phyloP scores from a whole-genome alignment of 164 flowering plant species.

The Umbellularia californica region DNA sequence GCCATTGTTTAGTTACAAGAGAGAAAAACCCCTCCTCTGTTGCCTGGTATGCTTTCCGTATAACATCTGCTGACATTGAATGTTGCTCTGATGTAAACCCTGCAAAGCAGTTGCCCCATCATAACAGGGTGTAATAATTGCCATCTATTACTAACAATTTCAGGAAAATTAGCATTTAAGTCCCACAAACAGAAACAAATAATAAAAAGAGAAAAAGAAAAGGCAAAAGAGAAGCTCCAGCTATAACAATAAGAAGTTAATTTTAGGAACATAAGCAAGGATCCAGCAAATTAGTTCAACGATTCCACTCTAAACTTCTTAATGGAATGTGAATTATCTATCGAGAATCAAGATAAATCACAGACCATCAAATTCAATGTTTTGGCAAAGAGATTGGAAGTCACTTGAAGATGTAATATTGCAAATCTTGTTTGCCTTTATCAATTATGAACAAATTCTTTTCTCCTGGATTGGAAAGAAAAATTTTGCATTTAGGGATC shows the following conservation, averaged over 20 bases:
- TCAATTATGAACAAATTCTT: no score
- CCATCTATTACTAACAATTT: background rate
- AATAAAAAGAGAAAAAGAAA: background rate
- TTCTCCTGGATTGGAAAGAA: no score
- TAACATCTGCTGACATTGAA: conserved; percentile 64
- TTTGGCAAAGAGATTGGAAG: no score
- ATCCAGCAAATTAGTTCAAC: no score
- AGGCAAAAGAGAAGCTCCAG: background rate
- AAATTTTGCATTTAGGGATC: no score
- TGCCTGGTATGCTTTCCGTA: conserved; percentile 69
- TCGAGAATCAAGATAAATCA: background rate
- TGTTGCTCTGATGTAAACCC: conserved; percentile 65
- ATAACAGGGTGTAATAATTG: background rate
- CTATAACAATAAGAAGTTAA: background rate
- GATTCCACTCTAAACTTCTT: background rate
- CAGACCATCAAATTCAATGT: background rate
- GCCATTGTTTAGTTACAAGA: conserved; percentile 66
- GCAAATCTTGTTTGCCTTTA: no score
- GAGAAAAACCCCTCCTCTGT: conserved; percentile 85
- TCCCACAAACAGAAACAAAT: background rate
- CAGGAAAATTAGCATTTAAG: background rate
- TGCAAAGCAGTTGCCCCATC: conserved; percentile 20
- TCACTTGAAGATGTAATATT: no score
- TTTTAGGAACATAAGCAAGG: background rate
- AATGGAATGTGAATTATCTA: background rate